Evolutionary conservation across 2,329 filamentous ascomycete genomes (phyloP).

Genomic region (Colletotrichum salicis): DNA sequence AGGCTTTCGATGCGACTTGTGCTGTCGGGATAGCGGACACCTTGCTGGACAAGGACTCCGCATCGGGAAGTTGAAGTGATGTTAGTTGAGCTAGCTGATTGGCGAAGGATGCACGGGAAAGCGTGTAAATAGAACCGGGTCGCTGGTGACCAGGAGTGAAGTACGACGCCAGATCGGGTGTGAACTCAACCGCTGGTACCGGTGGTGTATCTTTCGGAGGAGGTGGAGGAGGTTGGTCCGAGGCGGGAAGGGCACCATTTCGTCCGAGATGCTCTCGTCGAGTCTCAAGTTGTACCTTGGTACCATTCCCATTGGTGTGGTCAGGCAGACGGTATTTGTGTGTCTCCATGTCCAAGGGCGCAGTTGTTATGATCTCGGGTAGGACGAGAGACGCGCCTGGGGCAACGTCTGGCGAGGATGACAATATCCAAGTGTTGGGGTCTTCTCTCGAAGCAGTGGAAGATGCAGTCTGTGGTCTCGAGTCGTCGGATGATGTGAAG

Average conservation of each 20-base stretch:
- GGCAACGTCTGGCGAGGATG: slow-evolving; percentile 41
- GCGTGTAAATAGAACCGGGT: slow-evolving; percentile 89
- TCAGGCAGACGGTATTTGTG: slow-evolving; percentile 81
- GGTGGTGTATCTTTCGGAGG: slow-evolving; percentile 62
- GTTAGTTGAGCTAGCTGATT: slow-evolving; percentile 94
- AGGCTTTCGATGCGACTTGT: slow-evolving; percentile 81
- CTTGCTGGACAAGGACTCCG: slow-evolving; percentile 82
- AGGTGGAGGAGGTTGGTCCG: slow-evolving; percentile 50
- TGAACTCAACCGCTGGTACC: slow-evolving; percentile 53
- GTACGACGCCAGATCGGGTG: slow-evolving; percentile 66
- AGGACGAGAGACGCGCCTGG: slow-evolving; percentile 44
- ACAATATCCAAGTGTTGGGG: neutral
- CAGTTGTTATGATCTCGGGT: slow-evolving; percentile 62
- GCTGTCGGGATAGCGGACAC: slow-evolving; percentile 88
- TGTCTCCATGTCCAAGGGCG: slow-evolving; percentile 73
- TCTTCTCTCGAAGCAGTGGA: slow-evolving; percentile 9
- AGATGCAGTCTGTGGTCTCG: slow-evolving; percentile 30
- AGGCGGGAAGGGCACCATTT: slow-evolving; percentile 52
- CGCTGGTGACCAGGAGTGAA: slow-evolving; percentile 76
- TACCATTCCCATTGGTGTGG: slow-evolving; percentile 74
- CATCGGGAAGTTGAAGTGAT: slow-evolving; percentile 87
- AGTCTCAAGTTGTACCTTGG: slow-evolving; percentile 69
- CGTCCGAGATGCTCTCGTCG: slow-evolving; percentile 68
- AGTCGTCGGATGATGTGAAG: slow-evolving; percentile 62
- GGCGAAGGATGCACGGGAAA: slow-evolving; percentile 91